Evolutionary conservation across 2,329 filamentous ascomycete species (phyloP), one percentile per base, ranked within the genome.

Genomic region (Ascochyta fabae): DNA sequence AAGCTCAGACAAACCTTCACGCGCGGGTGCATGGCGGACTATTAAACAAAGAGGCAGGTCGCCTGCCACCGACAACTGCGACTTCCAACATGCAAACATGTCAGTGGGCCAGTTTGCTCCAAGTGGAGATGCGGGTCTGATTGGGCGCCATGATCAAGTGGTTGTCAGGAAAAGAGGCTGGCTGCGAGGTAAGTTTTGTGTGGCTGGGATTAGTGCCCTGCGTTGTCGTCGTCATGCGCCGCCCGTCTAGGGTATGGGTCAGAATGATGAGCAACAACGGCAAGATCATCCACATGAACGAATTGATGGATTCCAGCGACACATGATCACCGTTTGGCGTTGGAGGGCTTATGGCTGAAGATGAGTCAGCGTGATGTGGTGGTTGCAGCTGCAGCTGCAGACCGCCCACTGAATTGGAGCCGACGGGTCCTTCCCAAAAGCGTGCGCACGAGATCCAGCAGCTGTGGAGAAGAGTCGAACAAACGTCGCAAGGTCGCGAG

Each of bases 31-130:
- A 57, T 53, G 39, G 41, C 44, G 56, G 55, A 53, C 44, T 61
- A 62, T 58, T 65, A 66, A 63, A 61, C 58, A 59, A 51, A 53
- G 53, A 60, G 63, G 56, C 51, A 46, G 60, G 55, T 59, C 47
- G 62, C 61, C 64, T 60, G 61, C 60, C 62, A 58, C 60, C 58
- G 16, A 53, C 51, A 39, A 50, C 13, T 39, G 53, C 46, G 48
- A 40, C 53, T 44, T 48, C 36, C 39, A 57, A 60, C 52, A 44
- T 50, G 49, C 50, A 58, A 58, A 45, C 42, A 54, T 53, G 52
- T 63, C 59, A 62, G 39, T 49, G 42, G 57, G 53, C 53, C 56
- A 51, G 56, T 57, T 64, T 59, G 58, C 51, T 61, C 41, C 51
- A 62, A 48, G 34, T 57, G 53, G 50, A 47, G 51, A 3, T 24